Evolutionary conservation across 2,329 filamentous ascomycete genomes (phyloP), one percentile per base, ranked within the genome.

Genomic region (Nemania abortiva): DNA sequence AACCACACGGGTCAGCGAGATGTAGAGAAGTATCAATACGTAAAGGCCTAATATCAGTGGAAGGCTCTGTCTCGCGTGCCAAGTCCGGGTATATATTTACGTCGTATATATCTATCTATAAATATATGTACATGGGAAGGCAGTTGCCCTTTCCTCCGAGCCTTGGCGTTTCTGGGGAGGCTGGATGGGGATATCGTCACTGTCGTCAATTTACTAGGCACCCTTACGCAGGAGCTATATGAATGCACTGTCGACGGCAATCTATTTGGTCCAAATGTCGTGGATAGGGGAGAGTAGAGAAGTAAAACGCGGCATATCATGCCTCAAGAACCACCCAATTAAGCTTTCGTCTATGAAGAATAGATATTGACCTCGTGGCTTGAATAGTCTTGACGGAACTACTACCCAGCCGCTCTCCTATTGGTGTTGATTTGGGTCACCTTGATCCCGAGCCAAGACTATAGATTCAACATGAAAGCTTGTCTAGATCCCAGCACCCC

Each of bases 61-160:
- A 34, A 34, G 31, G 31, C 9, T 34, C 9, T 3, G 6, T 42
- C 11, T 60, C 29, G 3, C 24, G 11, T 64, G 18, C 11, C n/a
- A 11, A 47, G n/a, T 29, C 18, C 20, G 10, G n/a, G 18, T 52
- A 52, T 52, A 52, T 52, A 29, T 29, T 27, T 22, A 29, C 42
- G 42, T 47, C 18, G 50, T 53, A 53, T 61, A 50, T 24, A 20
- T 61, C 42, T 9, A 31, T 49, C 13, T 63, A 42, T 20, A 29
- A 6, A 31, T 49, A 34, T 29, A 15, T 54, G 18, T 54, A 7
- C 29, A 3, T 45, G 34, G 52, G 6, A 54, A 54, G 50, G 34
- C 34, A 42, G 37, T 20, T 52, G 45, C 18, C 20, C 24, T 37
- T 47, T 58, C 42, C 45, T 11, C 42, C 42, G 42, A 37, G n/a